Evolutionary conservation across 2,329 filamentous ascomycete species (phyloP).

Genomic region (Sarocladiaceae sp.): DNA sequence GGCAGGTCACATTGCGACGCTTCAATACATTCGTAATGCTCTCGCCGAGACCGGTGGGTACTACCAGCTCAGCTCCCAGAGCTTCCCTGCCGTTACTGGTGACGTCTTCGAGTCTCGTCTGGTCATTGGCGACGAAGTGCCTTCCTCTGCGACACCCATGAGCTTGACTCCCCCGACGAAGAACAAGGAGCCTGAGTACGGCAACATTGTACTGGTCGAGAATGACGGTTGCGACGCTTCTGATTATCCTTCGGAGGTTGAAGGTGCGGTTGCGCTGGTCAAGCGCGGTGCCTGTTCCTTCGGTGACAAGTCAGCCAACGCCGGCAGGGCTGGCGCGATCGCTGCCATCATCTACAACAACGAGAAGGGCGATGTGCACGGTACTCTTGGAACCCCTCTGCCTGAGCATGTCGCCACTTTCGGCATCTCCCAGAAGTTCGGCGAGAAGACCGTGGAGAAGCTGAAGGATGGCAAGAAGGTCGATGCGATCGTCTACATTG

Average conservation of each 20-base stretch:
- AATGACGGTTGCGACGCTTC: constrained; percentile 59
- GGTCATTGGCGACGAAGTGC: constrained; percentile 48
- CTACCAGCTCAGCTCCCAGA: constrained; percentile 59
- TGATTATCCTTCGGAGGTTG: constrained; percentile 58
- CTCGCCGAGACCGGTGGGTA: constrained; percentile 53
- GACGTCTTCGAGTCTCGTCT: constrained; percentile 56
- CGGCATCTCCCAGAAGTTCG: constrained; percentile 58
- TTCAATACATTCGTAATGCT: constrained; percentile 57
- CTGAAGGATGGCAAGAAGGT: constrained; percentile 47
- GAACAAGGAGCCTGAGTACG: constrained; percentile 54
- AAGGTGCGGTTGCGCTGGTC: constrained; percentile 66
- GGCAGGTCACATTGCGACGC: constrained; percentile 57
- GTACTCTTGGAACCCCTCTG: constrained; percentile 62
- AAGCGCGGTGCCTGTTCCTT: constrained; percentile 68
- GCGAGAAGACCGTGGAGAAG: constrained; percentile 48
- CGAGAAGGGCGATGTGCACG: constrained; percentile 55
- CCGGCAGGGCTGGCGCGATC: constrained; percentile 64
- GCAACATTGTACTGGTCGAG: constrained; percentile 53
- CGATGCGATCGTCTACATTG: constrained; percentile 54
- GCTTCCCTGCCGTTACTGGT: constrained; percentile 59
- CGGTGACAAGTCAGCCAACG: constrained; percentile 63
- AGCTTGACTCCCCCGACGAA: constrained; percentile 63
- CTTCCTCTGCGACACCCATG: constrained; percentile 51
- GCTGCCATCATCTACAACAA: constrained; percentile 75
- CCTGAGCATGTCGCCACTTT: constrained; percentile 63